Evolutionary conservation across 257 asterid genomes (phyloP), one percentile per base, ranked within the genome.

Genomic region (Solanum arcanum): DNA sequence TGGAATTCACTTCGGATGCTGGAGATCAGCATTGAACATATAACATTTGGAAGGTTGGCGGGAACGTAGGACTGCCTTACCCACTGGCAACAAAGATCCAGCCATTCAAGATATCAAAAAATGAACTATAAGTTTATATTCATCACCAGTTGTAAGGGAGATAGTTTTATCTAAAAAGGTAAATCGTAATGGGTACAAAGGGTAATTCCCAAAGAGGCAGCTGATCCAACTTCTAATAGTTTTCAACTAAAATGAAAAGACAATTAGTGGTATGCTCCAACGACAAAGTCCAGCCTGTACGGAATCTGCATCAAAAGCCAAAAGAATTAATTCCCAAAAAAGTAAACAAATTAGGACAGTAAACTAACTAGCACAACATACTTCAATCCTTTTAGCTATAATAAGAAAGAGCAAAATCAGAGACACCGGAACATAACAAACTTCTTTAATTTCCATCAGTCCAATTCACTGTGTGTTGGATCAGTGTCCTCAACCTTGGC

Each of bases 41-140:
- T 86, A 41, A 18, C 88, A 80, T 56, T 74, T 91, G 76, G 92
- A 88, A 82, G 88, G 89, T 75, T 60, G 93, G 85, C 70, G 86
- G 78, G 88, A 52, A 23, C 72, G 86, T 89, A 89, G 62, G 3
- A 96, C 94, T 25, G 90, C 89, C 91, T 90, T 91, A 75, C 92
- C 84, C 88, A 88, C 86, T 47, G 93, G 89, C 87, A 90, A 84
- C 88, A 92, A 86, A 23, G 93, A 80, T 86, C 90, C 84, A 87
- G 93, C 95, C 98, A 93, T 94, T 87, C 88, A 86, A 76, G 78
- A 86, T 83, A 84, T 70, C 59, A 35, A 84, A 66, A 64, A 47
- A 16, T 10, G 29, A 84, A 23, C 85, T 49, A 81, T 49, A 81
- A 29, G 69, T 49, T 49, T 49, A 64, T 49, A 49, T 3, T 18